Evolutionary conservation across 129 eudicot genomes (phyloP).

Genomic region (Arctium minus): DNA sequence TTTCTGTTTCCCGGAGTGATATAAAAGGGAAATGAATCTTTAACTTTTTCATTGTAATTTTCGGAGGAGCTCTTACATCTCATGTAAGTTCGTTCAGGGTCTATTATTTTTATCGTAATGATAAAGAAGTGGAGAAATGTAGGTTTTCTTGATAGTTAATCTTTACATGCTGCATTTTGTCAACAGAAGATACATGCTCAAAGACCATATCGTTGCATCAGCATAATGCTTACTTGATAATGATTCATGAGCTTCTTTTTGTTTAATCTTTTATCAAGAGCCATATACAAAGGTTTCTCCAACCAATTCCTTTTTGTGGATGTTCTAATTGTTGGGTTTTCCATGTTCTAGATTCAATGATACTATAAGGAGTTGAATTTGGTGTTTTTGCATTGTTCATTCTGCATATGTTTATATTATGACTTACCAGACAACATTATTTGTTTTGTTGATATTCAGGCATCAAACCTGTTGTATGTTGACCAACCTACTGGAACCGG

Average conservation of each 20-base stretch:
- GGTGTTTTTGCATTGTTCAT: background rate
- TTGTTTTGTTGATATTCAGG: constrained; percentile 45
- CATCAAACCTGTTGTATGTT: constrained; percentile 71
- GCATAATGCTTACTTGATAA: constrained; percentile 4
- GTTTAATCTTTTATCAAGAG: background rate
- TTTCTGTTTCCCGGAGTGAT: background rate
- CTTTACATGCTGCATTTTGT: background rate
- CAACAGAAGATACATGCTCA: background rate
- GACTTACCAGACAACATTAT: background rate
- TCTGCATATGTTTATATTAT: background rate
- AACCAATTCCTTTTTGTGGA: background rate
- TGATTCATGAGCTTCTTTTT: background rate
- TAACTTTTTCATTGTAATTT: background rate
- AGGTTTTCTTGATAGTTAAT: background rate
- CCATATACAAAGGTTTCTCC: background rate
- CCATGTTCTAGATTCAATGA: background rate
- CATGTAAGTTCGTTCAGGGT: background rate
- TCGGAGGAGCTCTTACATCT: background rate
- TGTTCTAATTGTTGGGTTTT: background rate
- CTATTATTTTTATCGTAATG: background rate
- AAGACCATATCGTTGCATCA: background rate
- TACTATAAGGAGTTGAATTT: background rate
- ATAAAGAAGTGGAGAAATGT: too few species aligned
- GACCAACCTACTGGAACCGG: constrained; percentile 95
- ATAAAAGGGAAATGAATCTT: background rate